Percentiles rank a stretch among this genome's conserved stretches.
These are phyloP conservation scores for Solanum raphanifolium DNA, from an alignment of 257 asterid genomes.

Conservation along the genomic window DNA sequence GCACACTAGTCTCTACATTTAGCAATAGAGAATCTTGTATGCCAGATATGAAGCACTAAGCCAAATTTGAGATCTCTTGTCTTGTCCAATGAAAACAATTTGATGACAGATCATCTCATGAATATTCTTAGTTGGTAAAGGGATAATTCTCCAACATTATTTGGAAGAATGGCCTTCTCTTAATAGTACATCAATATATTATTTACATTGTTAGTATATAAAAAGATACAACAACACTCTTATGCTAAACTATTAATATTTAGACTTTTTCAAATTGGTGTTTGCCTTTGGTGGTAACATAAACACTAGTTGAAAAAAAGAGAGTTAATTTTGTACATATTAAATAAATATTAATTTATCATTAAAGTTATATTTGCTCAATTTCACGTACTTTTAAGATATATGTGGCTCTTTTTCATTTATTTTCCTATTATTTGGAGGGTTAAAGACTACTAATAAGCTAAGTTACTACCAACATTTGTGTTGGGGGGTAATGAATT, in stretches of 20 bases:
- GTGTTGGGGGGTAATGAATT: too few relatives aligned
- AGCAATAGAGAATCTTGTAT: background rate
- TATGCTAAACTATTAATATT: background rate
- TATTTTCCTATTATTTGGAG: background rate
- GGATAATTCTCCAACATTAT: background rate
- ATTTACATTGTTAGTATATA: background rate
- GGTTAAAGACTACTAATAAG: background rate
- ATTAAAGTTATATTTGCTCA: background rate
- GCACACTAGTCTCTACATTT: background rate
- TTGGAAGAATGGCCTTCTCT: background rate
- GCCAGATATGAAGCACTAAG: background rate
- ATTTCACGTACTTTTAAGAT: background rate
- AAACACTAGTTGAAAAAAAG: background rate
- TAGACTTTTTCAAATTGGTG: background rate
- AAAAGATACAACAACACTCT: background rate
- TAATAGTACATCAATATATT: background rate
- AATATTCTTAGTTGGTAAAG: background rate
- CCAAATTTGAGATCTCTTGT: background rate
- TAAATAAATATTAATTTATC: background rate
- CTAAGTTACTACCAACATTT: background rate
- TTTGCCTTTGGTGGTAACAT: background rate
- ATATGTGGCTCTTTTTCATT: background rate
- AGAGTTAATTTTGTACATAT: background rate
- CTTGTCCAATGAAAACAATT: background rate
- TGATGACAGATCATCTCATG: background rate